These are phyloP conservation scores for Periconia sp. DNA, from an alignment of 2,329 filamentous ascomycete genomes.

Conservation along the genomic window DNA sequence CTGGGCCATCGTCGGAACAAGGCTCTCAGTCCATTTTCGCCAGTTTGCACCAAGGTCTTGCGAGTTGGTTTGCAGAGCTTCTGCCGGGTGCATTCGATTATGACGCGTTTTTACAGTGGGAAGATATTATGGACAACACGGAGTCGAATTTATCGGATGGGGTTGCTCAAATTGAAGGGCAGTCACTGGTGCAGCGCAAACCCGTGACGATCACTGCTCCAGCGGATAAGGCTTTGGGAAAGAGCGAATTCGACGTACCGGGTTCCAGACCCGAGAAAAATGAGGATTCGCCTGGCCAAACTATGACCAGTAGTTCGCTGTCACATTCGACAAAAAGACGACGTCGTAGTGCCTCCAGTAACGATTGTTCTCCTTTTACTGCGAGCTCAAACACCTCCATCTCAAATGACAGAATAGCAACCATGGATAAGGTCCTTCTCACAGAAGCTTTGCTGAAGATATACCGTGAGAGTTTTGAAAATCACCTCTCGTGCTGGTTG, in stretches of 20 bases:
- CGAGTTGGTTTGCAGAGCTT: not conserved
- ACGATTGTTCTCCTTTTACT: slow-evolving; percentile 19
- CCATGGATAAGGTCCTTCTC: slow-evolving; percentile 44
- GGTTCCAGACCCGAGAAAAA: not conserved
- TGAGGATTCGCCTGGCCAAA: not conserved
- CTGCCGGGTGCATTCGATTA: not conserved
- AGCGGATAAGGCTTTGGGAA: not conserved
- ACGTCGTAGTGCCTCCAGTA: slow-evolving; percentile 23
- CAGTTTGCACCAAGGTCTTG: not conserved
- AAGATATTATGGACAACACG: not conserved
- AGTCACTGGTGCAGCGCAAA: not conserved
- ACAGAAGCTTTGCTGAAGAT: slow-evolving; percentile 51
- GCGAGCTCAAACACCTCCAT: slow-evolving; percentile 22
- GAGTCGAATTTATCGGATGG: not conserved
- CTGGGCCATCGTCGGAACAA: not conserved
- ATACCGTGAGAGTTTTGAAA: slow-evolving; percentile 58
- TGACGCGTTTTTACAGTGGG: not conserved
- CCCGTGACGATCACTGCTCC: not conserved
- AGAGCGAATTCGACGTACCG: not conserved
- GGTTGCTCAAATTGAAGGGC: not conserved
- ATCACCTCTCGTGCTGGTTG: slow-evolving; percentile 57
- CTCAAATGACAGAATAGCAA: slow-evolving; percentile 31
- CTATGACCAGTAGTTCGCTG: slow-evolving; percentile 1
- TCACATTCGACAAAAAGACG: slow-evolving; percentile 18
- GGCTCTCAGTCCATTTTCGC: not conserved